Evolutionary conservation across 2,329 filamentous ascomycete genomes (phyloP).

Genomic region (Clonostachys solani): DNA sequence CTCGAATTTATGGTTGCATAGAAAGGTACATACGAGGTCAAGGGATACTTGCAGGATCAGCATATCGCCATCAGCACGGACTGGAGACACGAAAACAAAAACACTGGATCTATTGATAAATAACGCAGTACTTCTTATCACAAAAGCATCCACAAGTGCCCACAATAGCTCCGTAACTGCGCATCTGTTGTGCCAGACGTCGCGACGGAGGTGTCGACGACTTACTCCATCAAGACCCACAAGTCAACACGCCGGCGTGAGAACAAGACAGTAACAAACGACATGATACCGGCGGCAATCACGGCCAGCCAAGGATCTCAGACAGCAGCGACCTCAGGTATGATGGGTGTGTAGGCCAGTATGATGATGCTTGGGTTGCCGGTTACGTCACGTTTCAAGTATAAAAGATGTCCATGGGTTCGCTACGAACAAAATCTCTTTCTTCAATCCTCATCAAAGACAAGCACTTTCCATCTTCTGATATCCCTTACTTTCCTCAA

Average conservation of each 20-base stretch:
- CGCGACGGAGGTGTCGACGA: too few relatives aligned
- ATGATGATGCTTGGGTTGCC: not conserved
- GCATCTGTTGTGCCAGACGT: too few relatives aligned
- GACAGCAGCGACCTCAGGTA: not conserved
- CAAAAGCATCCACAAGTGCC: conserved; percentile 12
- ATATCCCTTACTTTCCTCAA: not conserved
- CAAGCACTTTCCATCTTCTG: not conserved
- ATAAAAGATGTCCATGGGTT: not conserved
- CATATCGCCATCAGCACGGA: not conserved
- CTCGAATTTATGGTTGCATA: not conserved
- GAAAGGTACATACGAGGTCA: not conserved
- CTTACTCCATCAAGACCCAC: not conserved
- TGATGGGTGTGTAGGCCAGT: not conserved
- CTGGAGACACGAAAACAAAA: conserved; percentile 18
- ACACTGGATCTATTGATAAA: conserved; percentile 19
- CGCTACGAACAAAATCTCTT: not conserved
- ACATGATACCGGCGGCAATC: conserved; percentile 1
- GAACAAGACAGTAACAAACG: not conserved
- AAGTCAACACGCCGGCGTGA: not conserved
- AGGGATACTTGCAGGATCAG: not conserved
- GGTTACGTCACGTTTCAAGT: not conserved
- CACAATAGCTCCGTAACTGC: conserved; percentile 6
- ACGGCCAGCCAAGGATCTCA: not conserved
- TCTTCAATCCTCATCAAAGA: not conserved
- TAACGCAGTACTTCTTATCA: conserved; percentile 20